These are phyloP conservation scores for Dictyostelium brefeldianum DNA, from an alignment of 78 protist species.

Conservation along the genomic window DNA sequence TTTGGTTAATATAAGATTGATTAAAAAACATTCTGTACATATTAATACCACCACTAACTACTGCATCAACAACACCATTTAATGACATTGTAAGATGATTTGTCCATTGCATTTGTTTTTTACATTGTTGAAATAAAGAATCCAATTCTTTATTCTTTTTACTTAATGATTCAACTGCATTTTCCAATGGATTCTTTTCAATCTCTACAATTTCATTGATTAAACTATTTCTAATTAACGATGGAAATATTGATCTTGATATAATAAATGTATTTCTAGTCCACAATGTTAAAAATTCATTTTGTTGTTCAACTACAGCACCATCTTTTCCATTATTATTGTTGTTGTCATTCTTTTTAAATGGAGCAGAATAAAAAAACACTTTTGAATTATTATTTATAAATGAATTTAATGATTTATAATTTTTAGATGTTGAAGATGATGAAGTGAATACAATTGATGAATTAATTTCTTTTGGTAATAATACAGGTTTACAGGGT, in stretches of 20 bases:
- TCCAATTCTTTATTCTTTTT: constrained; percentile 76
- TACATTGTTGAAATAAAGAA: constrained; percentile 10
- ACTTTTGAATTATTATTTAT: constrained; percentile 54
- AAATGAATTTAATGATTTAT: constrained; percentile 35
- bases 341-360: constrained; percentile 25
- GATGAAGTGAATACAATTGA: background rate
- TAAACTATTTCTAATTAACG: constrained; percentile 35
- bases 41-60: constrained; percentile 76
- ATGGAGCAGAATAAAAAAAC: constrained; percentile 55
- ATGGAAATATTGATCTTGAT: constrained; percentile 33
- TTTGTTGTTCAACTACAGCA: background rate
- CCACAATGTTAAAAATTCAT: constrained; percentile 58
- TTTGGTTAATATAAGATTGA: constrained; percentile 26
- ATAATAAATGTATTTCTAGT: constrained; percentile 58
- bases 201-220: constrained; percentile 50
- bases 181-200: constrained; percentile 75
- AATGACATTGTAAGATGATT: constrained; percentile 63
- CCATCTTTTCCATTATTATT: background rate
- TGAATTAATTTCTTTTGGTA: constrained; percentile 27
- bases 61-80: constrained; percentile 82
- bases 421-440: background rate
- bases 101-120: constrained; percentile 43
- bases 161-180: constrained; percentile 52
- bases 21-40: constrained; percentile 72
- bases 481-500: constrained; percentile 59